A percentile compares a stretch with the other conserved stretches of the same genome.
phyloP scores from a whole-genome alignment of 208 protist species.

The Trypanosoma avium region DNA sequence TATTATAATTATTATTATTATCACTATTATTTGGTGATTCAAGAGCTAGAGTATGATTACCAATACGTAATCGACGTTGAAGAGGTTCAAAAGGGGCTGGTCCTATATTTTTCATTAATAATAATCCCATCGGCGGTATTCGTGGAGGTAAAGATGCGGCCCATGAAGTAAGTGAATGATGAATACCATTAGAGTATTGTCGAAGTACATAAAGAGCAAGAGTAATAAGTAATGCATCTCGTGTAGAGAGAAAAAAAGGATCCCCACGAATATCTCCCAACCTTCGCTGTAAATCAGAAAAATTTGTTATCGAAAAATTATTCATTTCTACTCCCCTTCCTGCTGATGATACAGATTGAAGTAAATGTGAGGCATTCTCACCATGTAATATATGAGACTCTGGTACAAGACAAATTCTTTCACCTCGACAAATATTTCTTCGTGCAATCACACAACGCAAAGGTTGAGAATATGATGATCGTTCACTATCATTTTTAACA shows the following conservation, averaged over 20 bases:
- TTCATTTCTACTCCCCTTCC: no score
- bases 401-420: slow-evolving; percentile 52
- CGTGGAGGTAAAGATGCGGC: slow-evolving; percentile 46
- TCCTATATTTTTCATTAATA: slow-evolving; percentile 31
- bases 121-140: slow-evolving; percentile 50
- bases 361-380: slow-evolving; percentile 30
- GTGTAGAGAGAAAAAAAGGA: slow-evolving; percentile 36
- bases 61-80: slow-evolving; percentile 51
- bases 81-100: slow-evolving; percentile 31
- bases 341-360: slow-evolving; percentile 29
- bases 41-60: slow-evolving; percentile 28
- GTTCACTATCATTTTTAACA: not conserved
- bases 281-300: slow-evolving; percentile 1
- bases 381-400: slow-evolving; percentile 53
- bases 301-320: not conserved
- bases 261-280: slow-evolving; percentile 7
- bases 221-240: slow-evolving; percentile 65
- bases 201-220: slow-evolving; percentile 49
- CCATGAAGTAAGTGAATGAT: slow-evolving; percentile 41
- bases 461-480: no score
- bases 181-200: slow-evolving; percentile 15
- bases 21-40: no score
- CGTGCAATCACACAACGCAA: slow-evolving; percentile 64
- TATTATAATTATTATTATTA: no score
- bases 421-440: slow-evolving; percentile 50